A percentile compares a stretch with the other conserved stretches of the same genome.
These are phyloP conservation scores for Stentor roeselii DNA, from an alignment of 73 alveolate species.

Conservation along the genomic window DNA sequence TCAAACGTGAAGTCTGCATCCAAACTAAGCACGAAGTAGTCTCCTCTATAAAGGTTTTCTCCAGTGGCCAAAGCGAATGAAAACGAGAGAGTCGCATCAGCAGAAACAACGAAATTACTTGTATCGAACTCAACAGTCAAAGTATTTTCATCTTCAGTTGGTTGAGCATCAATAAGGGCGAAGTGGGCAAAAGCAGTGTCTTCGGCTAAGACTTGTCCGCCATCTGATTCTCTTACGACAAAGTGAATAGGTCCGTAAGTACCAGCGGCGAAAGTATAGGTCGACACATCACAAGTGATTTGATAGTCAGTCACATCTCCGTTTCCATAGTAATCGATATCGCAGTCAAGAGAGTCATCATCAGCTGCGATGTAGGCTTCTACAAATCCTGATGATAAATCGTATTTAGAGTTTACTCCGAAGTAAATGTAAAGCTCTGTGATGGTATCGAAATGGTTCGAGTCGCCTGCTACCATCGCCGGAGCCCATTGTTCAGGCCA, in stretches of 20 bases:
- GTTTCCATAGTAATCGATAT: background rate
- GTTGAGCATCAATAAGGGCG: background rate
- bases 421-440: background rate
- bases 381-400: background rate
- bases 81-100: background rate
- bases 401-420: background rate
- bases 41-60: background rate
- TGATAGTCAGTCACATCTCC: background rate
- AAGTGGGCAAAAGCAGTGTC: background rate
- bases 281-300: background rate
- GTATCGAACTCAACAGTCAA: background rate
- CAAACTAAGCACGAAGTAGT: background rate
- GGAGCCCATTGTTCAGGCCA: background rate
- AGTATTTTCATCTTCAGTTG: background rate
- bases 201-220: background rate
- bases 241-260: background rate
- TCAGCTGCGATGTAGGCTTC: background rate
- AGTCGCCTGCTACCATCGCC: background rate
- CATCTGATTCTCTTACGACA: background rate
- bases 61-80: background rate
- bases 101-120: background rate
- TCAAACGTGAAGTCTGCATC: background rate
- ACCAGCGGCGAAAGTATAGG: background rate
- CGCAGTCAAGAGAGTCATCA: background rate
- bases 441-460: background rate